Conservation (phyloP, 108 stramenopile genomes). For the Pseudonitzschia pungens region DNA sequence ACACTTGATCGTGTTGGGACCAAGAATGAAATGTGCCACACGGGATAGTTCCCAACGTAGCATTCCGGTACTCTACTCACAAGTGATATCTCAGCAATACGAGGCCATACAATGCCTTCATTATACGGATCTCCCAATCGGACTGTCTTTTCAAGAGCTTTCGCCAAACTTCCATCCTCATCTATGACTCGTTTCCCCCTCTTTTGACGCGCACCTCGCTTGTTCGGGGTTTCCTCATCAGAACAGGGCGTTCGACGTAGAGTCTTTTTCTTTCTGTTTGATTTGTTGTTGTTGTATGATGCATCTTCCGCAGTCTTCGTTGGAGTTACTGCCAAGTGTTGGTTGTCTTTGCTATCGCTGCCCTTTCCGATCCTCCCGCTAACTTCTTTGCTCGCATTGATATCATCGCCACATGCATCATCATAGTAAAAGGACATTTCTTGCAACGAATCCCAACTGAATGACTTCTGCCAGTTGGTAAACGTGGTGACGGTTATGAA, state of each 20-base stretch:
- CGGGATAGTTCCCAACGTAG: not conserved
- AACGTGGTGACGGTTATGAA: constrained; percentile 89
- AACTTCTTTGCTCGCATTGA: not conserved
- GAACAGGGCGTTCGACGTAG: not conserved
- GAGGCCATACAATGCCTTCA: constrained; percentile 91
- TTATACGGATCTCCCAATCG: constrained; percentile 84
- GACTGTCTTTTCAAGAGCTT: constrained; percentile 66
- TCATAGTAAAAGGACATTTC: constrained; percentile 72
- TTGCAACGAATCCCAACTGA: constrained; percentile 89
- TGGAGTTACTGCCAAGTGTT: not conserved
- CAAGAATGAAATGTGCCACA: not conserved
- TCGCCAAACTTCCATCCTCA: constrained; percentile 58
- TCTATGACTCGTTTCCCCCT: constrained; percentile 55
- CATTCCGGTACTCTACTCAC: not conserved
- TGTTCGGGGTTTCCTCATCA: not conserved
- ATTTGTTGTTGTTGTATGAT: constrained; percentile 3
- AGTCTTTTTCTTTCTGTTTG: not conserved
- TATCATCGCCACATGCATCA: constrained; percentile 17
- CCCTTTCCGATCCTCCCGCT: not conserved
- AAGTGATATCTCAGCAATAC: constrained; percentile 87
- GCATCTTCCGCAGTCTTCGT: not conserved
- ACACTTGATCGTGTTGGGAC: not conserved
- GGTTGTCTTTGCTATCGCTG: not conserved
- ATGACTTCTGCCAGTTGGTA: constrained; percentile 85
- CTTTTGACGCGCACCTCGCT: constrained; percentile 9